phyloP scores from a whole-genome alignment of 257 asterid species.

The Nicotiana benthamiana region DNA sequence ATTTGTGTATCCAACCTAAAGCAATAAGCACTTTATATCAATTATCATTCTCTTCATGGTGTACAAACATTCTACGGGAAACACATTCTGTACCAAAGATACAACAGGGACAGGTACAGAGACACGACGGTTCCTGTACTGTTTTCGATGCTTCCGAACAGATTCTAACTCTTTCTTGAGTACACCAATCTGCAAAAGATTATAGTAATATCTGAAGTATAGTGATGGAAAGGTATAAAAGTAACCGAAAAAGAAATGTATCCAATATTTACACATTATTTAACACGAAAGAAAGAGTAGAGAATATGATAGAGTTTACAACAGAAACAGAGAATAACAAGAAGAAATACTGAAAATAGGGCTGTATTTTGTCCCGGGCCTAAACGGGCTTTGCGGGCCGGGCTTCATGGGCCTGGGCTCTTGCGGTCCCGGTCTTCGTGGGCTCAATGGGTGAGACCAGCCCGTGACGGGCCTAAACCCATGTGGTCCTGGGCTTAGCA shows the following conservation, averaged over 20 bases:
- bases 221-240: background rate
- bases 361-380: too few relatives aligned
- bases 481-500: too few relatives aligned
- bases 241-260: background rate
- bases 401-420: too few relatives aligned
- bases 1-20: slow-evolving; percentile 96
- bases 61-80: background rate
- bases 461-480: too few relatives aligned
- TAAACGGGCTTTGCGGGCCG: too few relatives aligned
- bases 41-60: background rate
- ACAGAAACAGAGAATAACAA: too few relatives aligned
- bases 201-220: background rate
- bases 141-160: slow-evolving; percentile 95
- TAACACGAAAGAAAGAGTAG: background rate
- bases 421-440: too few relatives aligned
- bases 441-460: too few relatives aligned
- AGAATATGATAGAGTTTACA: too few relatives aligned
- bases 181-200: slow-evolving; percentile 47
- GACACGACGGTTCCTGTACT: slow-evolving; percentile 67
- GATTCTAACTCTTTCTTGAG: slow-evolving; percentile 93
- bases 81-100: slow-evolving; percentile 58
- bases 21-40: slow-evolving; percentile 5
- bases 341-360: too few relatives aligned
- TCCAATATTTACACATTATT: background rate
- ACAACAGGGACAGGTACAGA: slow-evolving; percentile 91